Base-by-base conservation (phyloP, 768 basidiomycete genomes). In the Postia placenta region DNA sequence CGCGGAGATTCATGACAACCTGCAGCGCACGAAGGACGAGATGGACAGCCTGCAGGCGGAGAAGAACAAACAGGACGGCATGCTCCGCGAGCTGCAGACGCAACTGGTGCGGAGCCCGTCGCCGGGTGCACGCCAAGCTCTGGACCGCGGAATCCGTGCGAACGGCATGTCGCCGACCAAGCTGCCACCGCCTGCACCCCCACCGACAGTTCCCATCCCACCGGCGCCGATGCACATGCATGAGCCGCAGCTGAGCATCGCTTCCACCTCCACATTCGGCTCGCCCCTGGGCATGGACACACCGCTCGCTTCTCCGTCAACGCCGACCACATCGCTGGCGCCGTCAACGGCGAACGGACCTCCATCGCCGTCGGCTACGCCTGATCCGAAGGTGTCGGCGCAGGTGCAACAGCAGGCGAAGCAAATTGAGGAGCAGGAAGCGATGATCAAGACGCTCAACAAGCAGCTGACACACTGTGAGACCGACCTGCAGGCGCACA, bases 391-490 rank as follows among this genome's bases (percentile, higher is more conserved):
- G 65, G 50, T 78, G 4, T 56, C 67, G 1, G 69, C 66, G 37
- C 80, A 79, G 59, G 57, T 92, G 6, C 87, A 89, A 59, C 80
- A 87, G 52, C 87, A 88, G 65, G 65, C 78, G 17, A 87, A 85
- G 59, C 81, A 78, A 40, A 69, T 92, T 30, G 87, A 81, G 11
- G 92, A 94, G 70, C 87, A 91, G 62, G 87, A 91, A 57, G 79
- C 75, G 44, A 93, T 92, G 86, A 90, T 95, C 70, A 88, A 90
- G 68, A 92, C 88, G 20, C 77, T 96, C 53, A 93, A 92, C 67
- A 93, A 95, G 66, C 92, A 93, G 66, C 65, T 96, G 42, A 83
- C 81, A n/a, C 92, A 95, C 64, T 93, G 91, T 61, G 93, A 96
- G 68, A 80, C 77, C 53, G 92, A 96, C 66, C 72, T 94, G 54